Evolutionary conservation across 1,284 basidiomycete species (phyloP), one percentile per base, ranked within the genome.

Genomic region (Marasmius oreades): DNA sequence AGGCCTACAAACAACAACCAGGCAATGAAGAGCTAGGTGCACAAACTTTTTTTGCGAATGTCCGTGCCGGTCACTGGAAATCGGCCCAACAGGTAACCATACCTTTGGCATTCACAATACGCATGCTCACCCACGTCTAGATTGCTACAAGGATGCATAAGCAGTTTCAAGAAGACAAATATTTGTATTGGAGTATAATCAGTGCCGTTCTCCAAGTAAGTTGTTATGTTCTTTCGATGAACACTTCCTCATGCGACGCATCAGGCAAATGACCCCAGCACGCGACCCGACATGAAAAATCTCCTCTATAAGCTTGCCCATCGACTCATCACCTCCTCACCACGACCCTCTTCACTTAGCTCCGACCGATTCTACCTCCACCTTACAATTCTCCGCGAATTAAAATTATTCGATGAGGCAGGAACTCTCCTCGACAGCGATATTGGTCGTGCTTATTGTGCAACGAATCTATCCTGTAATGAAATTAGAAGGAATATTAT

Each of bases 31-130:
- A 93, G 55, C 79, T 94, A 5, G 89, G 86, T 12, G 78, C 80
- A 20, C 90, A 94, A 66, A 87, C 89, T 0, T 94, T 94, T 75
- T 85, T 91, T 64, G 88, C 90, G 39, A 89, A 92, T 64, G 81
- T 88, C 26, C 82, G 89, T 61, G 82, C 85, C 36, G 78, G 79
- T 7, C 85, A 88, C 60, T 92, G 90, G 90, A 91, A 90, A 69
- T 80, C 83, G 46, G 88, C 88, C 24, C 90, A 92, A 69, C 85
- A 87, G 75, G 89, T 88, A 64, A 75, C 61, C 36, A 23, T 37
- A 42, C n/a, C 18, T 31, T 31, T 47, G 11, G 18, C 22, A 39
- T 28, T 53, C 20, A 60, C 59, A 45, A 59, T 66, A 62, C 42
- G 61, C 42, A 59, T 51, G 51, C 10, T 52, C 20, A 47, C 45